phyloP scores from a whole-genome alignment of 2,329 filamentous ascomycete species.

The Stagonosporopsis cucurbitacearum region DNA sequence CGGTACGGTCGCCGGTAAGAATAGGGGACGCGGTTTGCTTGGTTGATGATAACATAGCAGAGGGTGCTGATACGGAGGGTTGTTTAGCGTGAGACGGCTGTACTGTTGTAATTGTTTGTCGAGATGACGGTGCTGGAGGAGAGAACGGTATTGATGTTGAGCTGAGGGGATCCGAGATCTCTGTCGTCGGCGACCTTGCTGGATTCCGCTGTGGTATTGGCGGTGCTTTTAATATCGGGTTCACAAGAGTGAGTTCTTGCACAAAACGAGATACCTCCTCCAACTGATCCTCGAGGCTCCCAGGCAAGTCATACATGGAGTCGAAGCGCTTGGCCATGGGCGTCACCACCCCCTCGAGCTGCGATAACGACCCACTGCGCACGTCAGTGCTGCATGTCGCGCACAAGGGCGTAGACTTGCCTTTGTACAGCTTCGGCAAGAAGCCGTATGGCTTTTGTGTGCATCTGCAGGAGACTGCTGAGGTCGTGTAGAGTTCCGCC shows the following conservation, averaged over 20 bases:
- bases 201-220: constrained; percentile 23
- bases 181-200: constrained; percentile 26
- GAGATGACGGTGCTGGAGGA: constrained; percentile 1
- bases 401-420: neutral
- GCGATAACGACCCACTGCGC: constrained; percentile 44
- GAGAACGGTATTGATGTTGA: neutral
- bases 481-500: constrained; percentile 52
- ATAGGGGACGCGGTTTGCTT: neutral
- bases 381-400: constrained; percentile 13
- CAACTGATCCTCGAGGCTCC: constrained; percentile 34
- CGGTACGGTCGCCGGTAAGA: neutral
- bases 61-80: neutral
- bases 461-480: constrained; percentile 52
- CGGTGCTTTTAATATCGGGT: constrained; percentile 14
- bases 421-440: constrained; percentile 54
- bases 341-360: constrained; percentile 38
- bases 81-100: neutral
- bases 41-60: neutral
- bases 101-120: neutral
- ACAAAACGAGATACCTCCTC: constrained; percentile 42
- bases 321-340: constrained; percentile 45
- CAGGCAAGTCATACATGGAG: constrained; percentile 32
- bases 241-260: constrained; percentile 31
- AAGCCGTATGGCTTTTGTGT: constrained; percentile 50
- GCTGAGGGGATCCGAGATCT: constrained; percentile 7